phyloP scores from a whole-genome alignment of 768 basidiomycete species.

The Tylopilus plumbeoviolaceoides region DNA sequence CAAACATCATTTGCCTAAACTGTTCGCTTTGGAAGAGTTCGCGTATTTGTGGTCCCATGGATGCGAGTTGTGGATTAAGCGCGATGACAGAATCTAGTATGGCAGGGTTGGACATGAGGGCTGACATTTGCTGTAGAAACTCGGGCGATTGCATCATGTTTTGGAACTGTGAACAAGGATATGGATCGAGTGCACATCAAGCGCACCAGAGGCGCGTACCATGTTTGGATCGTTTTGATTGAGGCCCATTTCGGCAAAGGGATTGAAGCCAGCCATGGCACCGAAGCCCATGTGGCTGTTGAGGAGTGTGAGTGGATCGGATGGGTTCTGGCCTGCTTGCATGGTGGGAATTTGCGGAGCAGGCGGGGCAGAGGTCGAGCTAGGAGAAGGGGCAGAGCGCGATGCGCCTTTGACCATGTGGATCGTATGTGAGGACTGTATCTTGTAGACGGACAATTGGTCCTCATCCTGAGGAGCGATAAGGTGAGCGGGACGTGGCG shows the following conservation, averaged over 20 bases:
- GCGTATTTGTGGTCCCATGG: slow-evolving; percentile 78
- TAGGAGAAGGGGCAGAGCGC: slow-evolving; percentile 32
- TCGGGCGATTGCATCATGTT: slow-evolving; percentile 81
- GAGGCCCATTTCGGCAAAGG: slow-evolving; percentile 86
- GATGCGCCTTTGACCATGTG: slow-evolving; percentile 91
- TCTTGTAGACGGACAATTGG: slow-evolving; percentile 78
- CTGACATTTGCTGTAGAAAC: slow-evolving; percentile 84
- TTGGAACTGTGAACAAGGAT: slow-evolving; percentile 51
- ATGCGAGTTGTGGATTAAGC: slow-evolving; percentile 70
- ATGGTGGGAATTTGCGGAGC: slow-evolving; percentile 60
- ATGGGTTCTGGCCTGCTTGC: slow-evolving; percentile 88
- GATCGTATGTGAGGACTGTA: slow-evolving; percentile 81
- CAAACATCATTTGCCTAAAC: slow-evolving; percentile 74
- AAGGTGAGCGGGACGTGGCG: background rate
- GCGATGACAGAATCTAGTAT: slow-evolving; percentile 84
- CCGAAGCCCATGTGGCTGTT: slow-evolving; percentile 79
- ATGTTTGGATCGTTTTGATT: slow-evolving; percentile 95
- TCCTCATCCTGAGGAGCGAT: slow-evolving; percentile 70
- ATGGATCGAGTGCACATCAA: background rate
- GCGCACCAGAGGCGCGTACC: slow-evolving; percentile 43
- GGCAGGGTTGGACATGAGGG: slow-evolving; percentile 83
- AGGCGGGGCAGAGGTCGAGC: slow-evolving; percentile 43
- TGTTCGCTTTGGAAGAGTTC: slow-evolving; percentile 71
- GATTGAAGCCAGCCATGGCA: slow-evolving; percentile 82
- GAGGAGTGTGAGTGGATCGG: slow-evolving; percentile 80